Evolutionary conservation across 177 flowering plant species (phyloP).

Genomic region (Vitis hybrid): DNA sequence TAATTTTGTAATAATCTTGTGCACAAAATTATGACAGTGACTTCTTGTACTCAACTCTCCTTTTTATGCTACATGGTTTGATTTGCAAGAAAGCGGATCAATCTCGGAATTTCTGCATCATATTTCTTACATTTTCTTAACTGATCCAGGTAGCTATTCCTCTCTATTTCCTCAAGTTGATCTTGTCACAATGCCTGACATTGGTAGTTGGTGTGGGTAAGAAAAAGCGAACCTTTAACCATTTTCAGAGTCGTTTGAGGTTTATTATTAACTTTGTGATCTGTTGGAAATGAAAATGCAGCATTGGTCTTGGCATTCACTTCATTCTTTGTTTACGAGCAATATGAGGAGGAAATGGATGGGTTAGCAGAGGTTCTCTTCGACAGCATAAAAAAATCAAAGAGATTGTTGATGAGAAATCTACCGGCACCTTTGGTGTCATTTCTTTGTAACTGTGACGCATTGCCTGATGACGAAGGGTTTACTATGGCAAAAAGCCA

Average conservation of each 20-base stretch:
- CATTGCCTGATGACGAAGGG: conserved; percentile 11
- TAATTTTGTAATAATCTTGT: too few species aligned
- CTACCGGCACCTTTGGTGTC: conserved; percentile 35
- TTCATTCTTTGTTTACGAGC: conserved; percentile 66
- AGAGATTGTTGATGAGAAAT: conserved; percentile 24
- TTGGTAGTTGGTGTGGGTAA: conserved; percentile 53
- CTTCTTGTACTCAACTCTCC: too few species aligned
- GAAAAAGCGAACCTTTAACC: neutral
- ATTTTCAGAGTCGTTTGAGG: neutral
- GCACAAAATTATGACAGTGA: too few species aligned
- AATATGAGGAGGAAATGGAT: conserved; percentile 69
- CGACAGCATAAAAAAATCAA: conserved; percentile 19
- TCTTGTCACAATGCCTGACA: conserved; percentile 35
- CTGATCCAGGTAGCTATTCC: conserved; percentile 42
- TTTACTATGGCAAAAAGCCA: conserved; percentile 1
- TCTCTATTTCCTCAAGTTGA: conserved; percentile 48
- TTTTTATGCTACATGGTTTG: too few species aligned
- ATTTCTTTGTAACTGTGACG: conserved; percentile 15
- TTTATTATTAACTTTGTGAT: neutral
- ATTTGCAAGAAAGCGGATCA: too few species aligned
- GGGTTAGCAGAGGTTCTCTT: conserved; percentile 20
- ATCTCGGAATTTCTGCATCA: neutral
- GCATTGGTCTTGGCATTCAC: conserved; percentile 64
- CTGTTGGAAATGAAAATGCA: conserved; percentile 29
- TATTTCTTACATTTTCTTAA: conserved; percentile 1